Percentiles rank a stretch among this genome's conserved stretches.
phyloP scores from a whole-genome alignment of 768 basidiomycete species.

The Epithele typhae region DNA sequence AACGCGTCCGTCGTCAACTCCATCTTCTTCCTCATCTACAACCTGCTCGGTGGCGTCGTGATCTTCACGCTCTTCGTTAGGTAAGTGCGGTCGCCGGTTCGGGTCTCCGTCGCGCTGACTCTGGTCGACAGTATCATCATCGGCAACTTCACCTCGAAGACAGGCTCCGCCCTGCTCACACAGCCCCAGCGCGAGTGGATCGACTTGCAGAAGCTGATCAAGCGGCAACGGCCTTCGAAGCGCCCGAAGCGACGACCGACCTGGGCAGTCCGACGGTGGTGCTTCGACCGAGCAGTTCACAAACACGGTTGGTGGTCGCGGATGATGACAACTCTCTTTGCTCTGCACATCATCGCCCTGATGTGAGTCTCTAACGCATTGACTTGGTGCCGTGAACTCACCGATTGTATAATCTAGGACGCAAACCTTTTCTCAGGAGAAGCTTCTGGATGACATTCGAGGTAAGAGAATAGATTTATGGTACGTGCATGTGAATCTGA shows the following conservation, averaged over 20 bases:
- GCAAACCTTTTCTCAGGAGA: constrained; percentile 60
- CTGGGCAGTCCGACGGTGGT: constrained; percentile 67
- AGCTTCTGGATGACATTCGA: constrained; percentile 48
- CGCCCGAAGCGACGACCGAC: constrained; percentile 63
- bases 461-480: too few species aligned
- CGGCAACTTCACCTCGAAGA: constrained; percentile 83
- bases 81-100: constrained; percentile 33
- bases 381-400: background rate
- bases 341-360: constrained; percentile 76
- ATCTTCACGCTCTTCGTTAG: constrained; percentile 89
- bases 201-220: constrained; percentile 85
- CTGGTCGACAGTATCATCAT: constrained; percentile 77
- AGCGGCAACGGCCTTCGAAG: constrained; percentile 80
- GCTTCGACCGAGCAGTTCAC: constrained; percentile 83
- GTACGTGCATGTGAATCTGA: too few species aligned
- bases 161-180: constrained; percentile 83
- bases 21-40: constrained; percentile 89
- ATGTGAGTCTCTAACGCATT: constrained; percentile 48
- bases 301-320: constrained; percentile 95
- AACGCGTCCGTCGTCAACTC: constrained; percentile 81
- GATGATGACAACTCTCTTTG: constrained; percentile 71
- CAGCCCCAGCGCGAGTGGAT: constrained; percentile 91
- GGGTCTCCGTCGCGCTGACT: constrained; percentile 18
- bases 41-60: constrained; percentile 85
- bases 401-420: constrained; percentile 48